These are phyloP conservation scores for Lipomyces yamadae DNA, from an alignment of 805 yeast genomes.

Conservation along the genomic window DNA sequence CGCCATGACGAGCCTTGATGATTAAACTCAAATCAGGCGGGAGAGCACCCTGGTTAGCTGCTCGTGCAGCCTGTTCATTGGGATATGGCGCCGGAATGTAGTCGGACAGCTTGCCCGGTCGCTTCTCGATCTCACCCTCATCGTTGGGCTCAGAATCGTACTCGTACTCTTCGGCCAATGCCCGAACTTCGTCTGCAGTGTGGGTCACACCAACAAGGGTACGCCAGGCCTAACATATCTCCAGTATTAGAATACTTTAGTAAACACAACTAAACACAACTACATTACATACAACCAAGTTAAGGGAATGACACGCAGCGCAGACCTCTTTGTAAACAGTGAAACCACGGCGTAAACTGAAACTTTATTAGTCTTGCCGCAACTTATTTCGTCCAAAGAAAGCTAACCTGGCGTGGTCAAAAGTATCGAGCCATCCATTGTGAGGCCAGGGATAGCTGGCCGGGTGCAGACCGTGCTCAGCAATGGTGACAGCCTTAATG, in stretches of 20 bases:
- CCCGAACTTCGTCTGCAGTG: conserved; percentile 86
- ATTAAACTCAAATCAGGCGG: conserved; percentile 98
- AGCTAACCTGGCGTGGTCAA: conserved; percentile 40
- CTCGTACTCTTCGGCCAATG: conserved; percentile 93
- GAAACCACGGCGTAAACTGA: conserved; percentile 92
- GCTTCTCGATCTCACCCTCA: conserved; percentile 96
- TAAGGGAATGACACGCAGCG: conserved; percentile 97
- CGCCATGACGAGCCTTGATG: conserved; percentile 99
- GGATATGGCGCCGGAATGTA: conserved; percentile 93
- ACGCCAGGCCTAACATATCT: conserved; percentile 77
- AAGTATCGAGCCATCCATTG: conserved; percentile 72
- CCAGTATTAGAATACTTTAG: conserved; percentile 2
- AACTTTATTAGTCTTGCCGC: conserved; percentile 14
- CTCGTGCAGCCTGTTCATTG: conserved; percentile 99
- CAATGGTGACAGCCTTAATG: conserved; percentile 78
- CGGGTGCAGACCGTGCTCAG: conserved; percentile 98
- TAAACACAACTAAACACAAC: background rate
- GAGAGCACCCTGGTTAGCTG: conserved; percentile 98
- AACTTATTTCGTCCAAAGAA: conserved; percentile 2
- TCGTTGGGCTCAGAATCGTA: conserved; percentile 96
- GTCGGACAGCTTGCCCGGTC: conserved; percentile 98
- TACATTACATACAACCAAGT: conserved; percentile 59
- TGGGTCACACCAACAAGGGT: conserved; percentile 96
- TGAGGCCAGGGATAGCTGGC: conserved; percentile 94
- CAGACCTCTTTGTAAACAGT: conserved; percentile 98